A percentile compares a stretch with the other conserved stretches of the same genome.
phyloP scores from a whole-genome alignment of 176 grass and related monocot genomes.

The Zizania latifolia region DNA sequence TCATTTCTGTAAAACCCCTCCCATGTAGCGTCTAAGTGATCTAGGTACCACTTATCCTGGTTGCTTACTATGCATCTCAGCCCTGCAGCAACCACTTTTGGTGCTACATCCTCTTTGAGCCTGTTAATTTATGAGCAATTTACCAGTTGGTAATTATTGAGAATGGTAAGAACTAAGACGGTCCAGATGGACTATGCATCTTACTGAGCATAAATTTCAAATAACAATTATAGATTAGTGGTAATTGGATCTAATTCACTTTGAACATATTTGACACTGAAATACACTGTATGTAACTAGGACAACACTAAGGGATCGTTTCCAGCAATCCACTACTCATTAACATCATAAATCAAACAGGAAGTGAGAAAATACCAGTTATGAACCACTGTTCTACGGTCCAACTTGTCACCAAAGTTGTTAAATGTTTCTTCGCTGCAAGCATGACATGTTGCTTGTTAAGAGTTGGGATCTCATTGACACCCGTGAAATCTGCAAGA shows the following conservation, averaged over 20 bases:
- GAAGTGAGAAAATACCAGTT: conserved; percentile 60
- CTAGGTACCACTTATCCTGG: conserved; percentile 87
- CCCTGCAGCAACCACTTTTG: conserved; percentile 65
- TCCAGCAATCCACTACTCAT: neutral
- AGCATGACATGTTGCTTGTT: neutral
- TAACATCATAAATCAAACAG: neutral
- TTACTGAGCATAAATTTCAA: neutral
- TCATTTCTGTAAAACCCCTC: conserved; percentile 81
- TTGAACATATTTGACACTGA: conserved; percentile 1
- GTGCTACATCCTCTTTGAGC: conserved; percentile 63
- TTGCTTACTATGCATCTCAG: conserved; percentile 95
- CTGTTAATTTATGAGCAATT: conserved; percentile 34
- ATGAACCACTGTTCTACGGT: conserved; percentile 71
- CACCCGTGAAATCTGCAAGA: conserved; percentile 1
- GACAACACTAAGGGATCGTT: neutral
- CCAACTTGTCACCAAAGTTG: conserved; percentile 70
- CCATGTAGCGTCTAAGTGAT: conserved; percentile 83
- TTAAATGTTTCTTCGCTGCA: conserved; percentile 87
- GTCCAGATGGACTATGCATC: neutral
- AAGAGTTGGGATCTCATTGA: conserved; percentile 14
- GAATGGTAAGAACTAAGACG: neutral
- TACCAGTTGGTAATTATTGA: neutral
- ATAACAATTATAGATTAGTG: neutral
- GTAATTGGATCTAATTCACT: neutral
- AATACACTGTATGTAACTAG: neutral